Conservation (phyloP, 2,329 filamentous ascomycete genomes). For the Phialophora expanda region DNA sequence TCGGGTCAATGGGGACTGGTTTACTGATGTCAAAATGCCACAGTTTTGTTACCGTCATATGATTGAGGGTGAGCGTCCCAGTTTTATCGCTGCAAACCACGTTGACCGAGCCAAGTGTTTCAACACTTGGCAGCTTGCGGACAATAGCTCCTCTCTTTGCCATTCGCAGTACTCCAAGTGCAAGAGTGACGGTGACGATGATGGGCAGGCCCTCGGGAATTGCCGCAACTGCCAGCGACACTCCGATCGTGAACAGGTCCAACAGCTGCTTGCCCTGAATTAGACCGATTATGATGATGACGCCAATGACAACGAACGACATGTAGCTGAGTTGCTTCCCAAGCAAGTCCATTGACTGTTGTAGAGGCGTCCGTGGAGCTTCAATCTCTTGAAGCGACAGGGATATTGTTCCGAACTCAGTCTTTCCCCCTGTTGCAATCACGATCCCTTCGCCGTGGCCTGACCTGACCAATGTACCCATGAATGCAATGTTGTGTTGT, state of each 20-base stretch:
- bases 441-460: conserved; percentile 95
- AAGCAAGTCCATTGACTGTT: conserved; percentile 96
- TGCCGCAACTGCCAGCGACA: conserved; percentile 93
- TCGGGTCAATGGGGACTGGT: conserved; percentile 63
- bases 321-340: conserved; percentile 96
- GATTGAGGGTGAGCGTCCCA: conserved; percentile 92
- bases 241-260: conserved; percentile 97
- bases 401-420: conserved; percentile 95
- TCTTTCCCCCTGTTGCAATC: conserved; percentile 91
- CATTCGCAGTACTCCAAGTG: conserved; percentile 94
- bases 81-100: conserved; percentile 99
- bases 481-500: conserved; percentile 91
- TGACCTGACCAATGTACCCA: conserved; percentile 94
- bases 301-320: conserved; percentile 89
- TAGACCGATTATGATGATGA: conserved; percentile 90
- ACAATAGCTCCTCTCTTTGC: conserved; percentile 94
- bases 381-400: conserved; percentile 93
- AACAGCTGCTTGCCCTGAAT: conserved; percentile 86
- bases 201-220: conserved; percentile 97
- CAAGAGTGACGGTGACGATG: conserved; percentile 95
- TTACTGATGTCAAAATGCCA: conserved; percentile 81
- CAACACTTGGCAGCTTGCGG: conserved; percentile 91
- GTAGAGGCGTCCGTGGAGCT: conserved; percentile 89
- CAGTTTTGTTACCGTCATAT: conserved; percentile 96
- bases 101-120: conserved; percentile 97